phyloP scores from a whole-genome alignment of 108 stramenopile genomes.

The Skeletonema menzelii region DNA sequence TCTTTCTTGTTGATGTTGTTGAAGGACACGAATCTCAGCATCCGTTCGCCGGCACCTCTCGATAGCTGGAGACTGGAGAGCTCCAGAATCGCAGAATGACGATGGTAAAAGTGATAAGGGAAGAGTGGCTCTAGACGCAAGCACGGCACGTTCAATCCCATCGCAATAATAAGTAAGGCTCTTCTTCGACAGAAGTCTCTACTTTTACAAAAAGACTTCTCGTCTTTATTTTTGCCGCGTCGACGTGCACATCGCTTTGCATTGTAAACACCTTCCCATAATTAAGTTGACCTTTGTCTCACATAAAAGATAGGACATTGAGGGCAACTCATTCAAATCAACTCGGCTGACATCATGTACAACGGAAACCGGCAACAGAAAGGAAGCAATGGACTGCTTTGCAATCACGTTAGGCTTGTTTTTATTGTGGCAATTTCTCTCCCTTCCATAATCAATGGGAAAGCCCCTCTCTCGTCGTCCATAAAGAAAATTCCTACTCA shows the following conservation, averaged over 20 bases:
- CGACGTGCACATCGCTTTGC: neutral
- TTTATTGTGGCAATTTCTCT: neutral
- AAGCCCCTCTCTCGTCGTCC: constrained; percentile 17
- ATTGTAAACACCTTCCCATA: neutral
- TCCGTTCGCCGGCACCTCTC: no score
- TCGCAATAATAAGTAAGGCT: neutral
- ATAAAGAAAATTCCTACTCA: constrained; percentile 20
- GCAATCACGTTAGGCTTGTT: neutral
- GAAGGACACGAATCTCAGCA: no score
- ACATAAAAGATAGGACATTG: neutral
- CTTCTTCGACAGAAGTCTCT: neutral
- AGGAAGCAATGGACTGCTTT: neutral
- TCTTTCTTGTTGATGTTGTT: no score
- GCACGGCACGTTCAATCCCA: neutral
- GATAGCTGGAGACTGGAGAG: no score
- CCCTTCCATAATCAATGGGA: neutral
- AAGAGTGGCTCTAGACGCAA: no score
- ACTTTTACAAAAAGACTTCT: neutral
- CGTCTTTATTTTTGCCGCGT: neutral
- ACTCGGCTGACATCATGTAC: neutral
- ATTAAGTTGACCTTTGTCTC: neutral
- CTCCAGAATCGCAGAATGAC: no score
- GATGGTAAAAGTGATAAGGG: no score
- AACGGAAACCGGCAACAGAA: neutral
- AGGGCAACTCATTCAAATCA: neutral